Evolutionary conservation across 768 basidiomycete genomes (phyloP).

Genomic region (Suillus placidus): DNA sequence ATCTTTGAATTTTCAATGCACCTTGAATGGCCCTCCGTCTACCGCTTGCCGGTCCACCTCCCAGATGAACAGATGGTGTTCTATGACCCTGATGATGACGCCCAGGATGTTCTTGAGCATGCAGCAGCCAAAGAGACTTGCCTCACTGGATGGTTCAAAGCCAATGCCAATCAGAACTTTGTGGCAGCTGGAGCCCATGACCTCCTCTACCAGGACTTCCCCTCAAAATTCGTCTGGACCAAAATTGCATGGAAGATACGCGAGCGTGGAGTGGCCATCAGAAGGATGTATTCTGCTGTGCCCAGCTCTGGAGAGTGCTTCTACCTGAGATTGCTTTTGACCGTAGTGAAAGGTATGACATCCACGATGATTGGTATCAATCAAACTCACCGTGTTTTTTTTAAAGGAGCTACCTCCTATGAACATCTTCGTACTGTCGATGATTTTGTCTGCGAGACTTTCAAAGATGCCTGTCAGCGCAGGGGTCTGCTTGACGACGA

Average conservation of each 20-base stretch:
- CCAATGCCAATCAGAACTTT: no score
- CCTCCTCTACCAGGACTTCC: no score
- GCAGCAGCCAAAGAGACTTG: slow-evolving; percentile 22
- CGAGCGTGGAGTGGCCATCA: slow-evolving; percentile 27
- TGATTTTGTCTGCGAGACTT: no score
- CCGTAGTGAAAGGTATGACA: slow-evolving; percentile 36
- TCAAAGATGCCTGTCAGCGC: no score
- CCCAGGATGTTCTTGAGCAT: slow-evolving; percentile 28
- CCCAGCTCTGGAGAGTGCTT: slow-evolving; percentile 40
- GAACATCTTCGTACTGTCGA: no score
- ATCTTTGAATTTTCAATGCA: slow-evolving; percentile 36
- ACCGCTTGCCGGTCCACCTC: slow-evolving; percentile 46
- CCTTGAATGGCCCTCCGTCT: slow-evolving; percentile 38
- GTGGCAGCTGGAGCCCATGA: no score
- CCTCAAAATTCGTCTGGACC: no score
- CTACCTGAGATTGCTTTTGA: slow-evolving; percentile 43
- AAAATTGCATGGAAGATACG: no score
- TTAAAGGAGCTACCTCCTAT: no score
- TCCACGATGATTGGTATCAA: no score
- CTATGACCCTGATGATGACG: slow-evolving; percentile 35
- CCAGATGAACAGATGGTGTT: slow-evolving; percentile 38
- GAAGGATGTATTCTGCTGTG: slow-evolving; percentile 36
- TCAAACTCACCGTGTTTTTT: no score
- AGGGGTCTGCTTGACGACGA: no score
- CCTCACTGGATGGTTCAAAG: slow-evolving; percentile 38